phyloP scores from a whole-genome alignment of 306 rosid genomes.

The Cucurbita ficifolia region DNA sequence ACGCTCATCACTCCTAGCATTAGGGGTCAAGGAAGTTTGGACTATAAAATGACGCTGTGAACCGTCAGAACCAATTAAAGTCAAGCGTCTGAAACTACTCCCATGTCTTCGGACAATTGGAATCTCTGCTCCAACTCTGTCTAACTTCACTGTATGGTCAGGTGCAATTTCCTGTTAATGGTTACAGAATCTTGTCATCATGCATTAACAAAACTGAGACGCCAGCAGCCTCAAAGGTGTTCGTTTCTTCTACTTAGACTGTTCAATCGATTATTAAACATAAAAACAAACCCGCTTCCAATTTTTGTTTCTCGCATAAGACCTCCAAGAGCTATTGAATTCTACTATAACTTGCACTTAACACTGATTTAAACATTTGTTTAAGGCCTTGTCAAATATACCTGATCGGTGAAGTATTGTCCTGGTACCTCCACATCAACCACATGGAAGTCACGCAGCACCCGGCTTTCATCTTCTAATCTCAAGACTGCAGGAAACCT shows the following conservation, averaged over 20 bases:
- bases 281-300: not conserved
- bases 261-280: not conserved
- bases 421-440: slow-evolving; percentile 93
- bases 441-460: slow-evolving; percentile 91
- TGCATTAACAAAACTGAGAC: not conserved
- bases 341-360: not conserved
- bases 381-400: slow-evolving; percentile 12
- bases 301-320: not conserved
- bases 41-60: slow-evolving; percentile 99
- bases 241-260: not conserved
- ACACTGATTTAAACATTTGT: not conserved
- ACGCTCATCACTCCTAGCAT: slow-evolving; percentile 97
- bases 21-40: slow-evolving; percentile 95
- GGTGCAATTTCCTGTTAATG: slow-evolving; percentile 79
- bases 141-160: slow-evolving; percentile 88
- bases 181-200: not conserved
- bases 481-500: slow-evolving; percentile 94
- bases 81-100: slow-evolving; percentile 94
- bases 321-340: not conserved
- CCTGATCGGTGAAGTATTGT: slow-evolving; percentile 74
- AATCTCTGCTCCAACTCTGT: slow-evolving; percentile 93
- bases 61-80: slow-evolving; percentile 96
- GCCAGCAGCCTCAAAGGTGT: not conserved
- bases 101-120: slow-evolving; percentile 98
- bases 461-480: slow-evolving; percentile 97